Evolutionary conservation across 768 basidiomycete species (phyloP).

Genomic region (Clitopilus passeckerianus): DNA sequence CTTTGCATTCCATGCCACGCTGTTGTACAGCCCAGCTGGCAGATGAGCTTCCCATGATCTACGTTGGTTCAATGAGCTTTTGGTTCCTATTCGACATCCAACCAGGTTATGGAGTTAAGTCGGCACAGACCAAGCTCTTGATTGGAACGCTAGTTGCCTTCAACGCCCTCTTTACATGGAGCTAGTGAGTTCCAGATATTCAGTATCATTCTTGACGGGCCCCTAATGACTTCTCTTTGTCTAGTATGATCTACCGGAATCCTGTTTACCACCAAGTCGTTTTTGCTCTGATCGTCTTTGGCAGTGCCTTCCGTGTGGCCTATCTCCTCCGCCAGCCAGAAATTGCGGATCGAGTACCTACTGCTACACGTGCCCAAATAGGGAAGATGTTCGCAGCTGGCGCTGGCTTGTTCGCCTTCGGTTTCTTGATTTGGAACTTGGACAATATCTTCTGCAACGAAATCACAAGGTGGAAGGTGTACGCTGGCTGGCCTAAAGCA

Average conservation of each 20-base stretch:
- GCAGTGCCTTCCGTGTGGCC: slow-evolving; percentile 38
- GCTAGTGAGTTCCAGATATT: slow-evolving; percentile 55
- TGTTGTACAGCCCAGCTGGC: slow-evolving; percentile 75
- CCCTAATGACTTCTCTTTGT: slow-evolving; percentile 2
- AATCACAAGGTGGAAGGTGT: slow-evolving; percentile 50
- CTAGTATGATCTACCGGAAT: slow-evolving; percentile 64
- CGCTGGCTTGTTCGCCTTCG: slow-evolving; percentile 49
- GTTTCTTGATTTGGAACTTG: slow-evolving; percentile 75
- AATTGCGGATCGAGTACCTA: slow-evolving; percentile 32
- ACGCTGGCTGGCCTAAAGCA: slow-evolving; percentile 59
- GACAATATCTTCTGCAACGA: slow-evolving; percentile 72
- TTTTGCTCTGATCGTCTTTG: slow-evolving; percentile 57
- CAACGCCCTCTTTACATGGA: slow-evolving; percentile 61
- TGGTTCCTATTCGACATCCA: slow-evolving; percentile 56
- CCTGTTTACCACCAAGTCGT: slow-evolving; percentile 78
- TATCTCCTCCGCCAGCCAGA: slow-evolving; percentile 48
- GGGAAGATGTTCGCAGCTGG: slow-evolving; percentile 47
- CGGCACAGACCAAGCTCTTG: slow-evolving; percentile 31
- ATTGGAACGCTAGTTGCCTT: slow-evolving; percentile 38
- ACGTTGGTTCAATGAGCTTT: slow-evolving; percentile 55
- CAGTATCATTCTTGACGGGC: not conserved
- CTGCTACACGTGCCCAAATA: slow-evolving; percentile 34
- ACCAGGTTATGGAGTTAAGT: slow-evolving; percentile 41
- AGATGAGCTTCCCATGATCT: slow-evolving; percentile 83
- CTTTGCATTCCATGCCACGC: slow-evolving; percentile 74